A percentile compares a stretch with the other conserved stretches of the same genome.
phyloP scores from a whole-genome alignment of 495 filamentous ascomycete genomes.

The Pseudoneurospora amorphoporcata region DNA sequence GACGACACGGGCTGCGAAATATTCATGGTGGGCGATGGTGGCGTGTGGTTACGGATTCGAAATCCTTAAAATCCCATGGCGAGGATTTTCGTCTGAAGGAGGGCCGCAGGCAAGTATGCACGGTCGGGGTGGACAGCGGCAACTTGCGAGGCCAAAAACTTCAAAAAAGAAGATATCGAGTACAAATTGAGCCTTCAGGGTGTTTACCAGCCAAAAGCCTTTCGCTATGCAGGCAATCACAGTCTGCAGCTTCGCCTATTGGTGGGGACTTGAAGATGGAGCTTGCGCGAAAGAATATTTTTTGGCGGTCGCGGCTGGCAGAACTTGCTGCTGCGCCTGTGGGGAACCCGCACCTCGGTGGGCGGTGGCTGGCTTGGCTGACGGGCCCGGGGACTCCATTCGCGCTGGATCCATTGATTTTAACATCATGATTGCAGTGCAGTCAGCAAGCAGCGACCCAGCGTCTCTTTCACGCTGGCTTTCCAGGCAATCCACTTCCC shows the following conservation, averaged over 20 bases:
- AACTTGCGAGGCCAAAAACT: not conserved
- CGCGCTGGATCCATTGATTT: not conserved
- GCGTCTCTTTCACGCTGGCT: not conserved
- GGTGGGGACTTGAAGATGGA: slow-evolving; percentile 18
- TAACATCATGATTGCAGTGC: not conserved
- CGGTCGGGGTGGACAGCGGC: not conserved
- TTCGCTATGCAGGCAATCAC: slow-evolving; percentile 1
- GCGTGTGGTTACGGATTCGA: not conserved
- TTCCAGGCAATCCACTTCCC: not conserved
- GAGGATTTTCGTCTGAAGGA: not conserved
- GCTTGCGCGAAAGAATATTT: slow-evolving; percentile 22
- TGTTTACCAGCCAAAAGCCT: not conserved
- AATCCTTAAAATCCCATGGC: not conserved
- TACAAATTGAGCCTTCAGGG: not conserved
- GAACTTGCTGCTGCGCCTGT: slow-evolving; percentile 3
- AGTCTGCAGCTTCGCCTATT: slow-evolving; percentile 17
- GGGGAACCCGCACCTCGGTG: slow-evolving; percentile 3
- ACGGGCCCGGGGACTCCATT: not conserved
- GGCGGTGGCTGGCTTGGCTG: not conserved
- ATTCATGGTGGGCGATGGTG: slow-evolving; percentile 47
- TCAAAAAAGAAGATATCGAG: not conserved
- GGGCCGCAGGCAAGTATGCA: not conserved
- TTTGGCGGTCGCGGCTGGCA: slow-evolving; percentile 28
- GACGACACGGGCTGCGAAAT: slow-evolving; percentile 84
- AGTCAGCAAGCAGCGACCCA: not conserved